Base-by-base conservation (phyloP, 148 eudicot genomes). In the Silene uniflora region DNA sequence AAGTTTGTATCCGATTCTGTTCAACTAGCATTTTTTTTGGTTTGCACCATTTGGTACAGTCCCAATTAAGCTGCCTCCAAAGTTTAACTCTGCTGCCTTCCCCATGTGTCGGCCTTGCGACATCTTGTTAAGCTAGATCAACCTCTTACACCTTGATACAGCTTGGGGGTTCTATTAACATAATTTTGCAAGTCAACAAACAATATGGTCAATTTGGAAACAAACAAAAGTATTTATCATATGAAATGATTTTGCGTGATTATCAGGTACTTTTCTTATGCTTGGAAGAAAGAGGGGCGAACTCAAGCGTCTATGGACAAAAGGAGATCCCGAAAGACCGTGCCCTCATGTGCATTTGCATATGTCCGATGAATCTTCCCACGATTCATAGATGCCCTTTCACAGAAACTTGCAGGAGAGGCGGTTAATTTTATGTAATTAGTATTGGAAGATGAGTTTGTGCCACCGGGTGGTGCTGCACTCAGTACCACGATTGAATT, bases 231-330 rank as follows among this genome's bases (percentile, higher is more conserved):
- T 39, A 27, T 19, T 14, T 16, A 7, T 71, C 49, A 49, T 32
- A 0, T 18, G 25, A 49, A 71, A n/a, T 17, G 42, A 44, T 52
- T 49, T 52, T 46, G 39, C 21, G 25, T 74, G 75, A 32, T 46
- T 60, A 24, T 76, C 86, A 93, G 98, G 98, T 29, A 89, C 93
- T 39, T 71, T 93, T 13, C 73, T 87, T 78, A 56, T 78, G 70
- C 68, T 91, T 74, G 91, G 89, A 42, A 86, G 71, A 73, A 87
- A 78, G 81, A 82, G 96, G 84, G 96, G 96, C 12, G 90, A 89
- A 65, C 83, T 93, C 62, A 78, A 78, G 77, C 71, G 79, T 58
- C 73, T 93, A 55, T 93, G 98, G 96, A 77, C 84, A 24, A 87
- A 81, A 71, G 96, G 98, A 6, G 88, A 87, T 77, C 96, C 96